These are phyloP conservation scores for Nicotiana undulata DNA, from an alignment of 257 asterid species.

Conservation along the genomic window DNA sequence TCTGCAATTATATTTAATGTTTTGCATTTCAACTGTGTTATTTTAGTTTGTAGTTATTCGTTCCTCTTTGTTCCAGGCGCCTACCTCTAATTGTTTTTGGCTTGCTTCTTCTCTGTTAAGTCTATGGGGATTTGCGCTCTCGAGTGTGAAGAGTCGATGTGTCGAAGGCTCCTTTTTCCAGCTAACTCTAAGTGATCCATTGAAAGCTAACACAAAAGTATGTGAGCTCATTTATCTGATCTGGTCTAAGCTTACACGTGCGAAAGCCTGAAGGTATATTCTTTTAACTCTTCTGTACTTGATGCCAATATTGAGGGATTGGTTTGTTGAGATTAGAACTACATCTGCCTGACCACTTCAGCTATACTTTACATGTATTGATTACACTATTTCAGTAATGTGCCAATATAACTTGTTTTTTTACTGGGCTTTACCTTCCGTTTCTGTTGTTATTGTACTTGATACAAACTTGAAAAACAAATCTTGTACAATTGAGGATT, in stretches of 20 bases:
- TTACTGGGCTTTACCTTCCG: background rate
- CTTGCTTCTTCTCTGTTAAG: too few species aligned
- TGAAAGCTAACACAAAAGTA: too few species aligned
- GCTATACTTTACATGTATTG: background rate
- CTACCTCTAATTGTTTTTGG: too few species aligned
- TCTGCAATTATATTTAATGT: too few species aligned
- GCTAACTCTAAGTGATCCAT: too few species aligned
- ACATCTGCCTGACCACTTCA: background rate
- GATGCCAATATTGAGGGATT: background rate
- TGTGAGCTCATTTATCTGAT: too few species aligned
- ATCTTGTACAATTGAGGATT: background rate
- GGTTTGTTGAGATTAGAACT: background rate
- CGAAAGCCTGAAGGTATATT: background rate
- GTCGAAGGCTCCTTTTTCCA: too few species aligned
- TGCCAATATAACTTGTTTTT: background rate
- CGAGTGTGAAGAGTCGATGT: too few species aligned
- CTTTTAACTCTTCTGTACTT: background rate
- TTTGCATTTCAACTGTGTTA: too few species aligned
- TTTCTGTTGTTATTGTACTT: background rate
- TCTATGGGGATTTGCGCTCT: too few species aligned
- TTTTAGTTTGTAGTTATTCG: too few species aligned
- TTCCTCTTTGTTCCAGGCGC: too few species aligned
- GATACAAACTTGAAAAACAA: background rate
- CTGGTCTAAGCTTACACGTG: background rate
- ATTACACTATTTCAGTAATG: background rate